A percentile compares a stretch with the other conserved stretches of the same genome.
These are phyloP conservation scores for Salpingoeca rosetta DNA, from an alignment of 78 protist genomes.

Conservation along the genomic window DNA sequence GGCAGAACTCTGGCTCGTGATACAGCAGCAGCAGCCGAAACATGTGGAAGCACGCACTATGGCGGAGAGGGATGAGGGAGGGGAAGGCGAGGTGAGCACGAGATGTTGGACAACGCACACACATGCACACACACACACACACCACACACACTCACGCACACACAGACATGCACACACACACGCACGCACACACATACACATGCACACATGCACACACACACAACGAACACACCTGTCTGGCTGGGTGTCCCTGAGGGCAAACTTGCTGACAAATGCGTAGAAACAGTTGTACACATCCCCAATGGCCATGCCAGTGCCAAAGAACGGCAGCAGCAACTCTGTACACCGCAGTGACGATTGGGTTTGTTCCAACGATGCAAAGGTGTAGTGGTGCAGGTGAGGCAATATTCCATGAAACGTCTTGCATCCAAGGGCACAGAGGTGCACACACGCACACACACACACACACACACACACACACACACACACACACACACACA, in stretches of 20 bases:
- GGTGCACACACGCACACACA: not conserved
- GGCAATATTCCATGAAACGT: too few species aligned
- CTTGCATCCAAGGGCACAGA: too few species aligned
- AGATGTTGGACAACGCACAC: not conserved
- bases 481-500: not conserved
- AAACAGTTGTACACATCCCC: too few species aligned
- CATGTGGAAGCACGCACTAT: not conserved
- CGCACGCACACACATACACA: not conserved
- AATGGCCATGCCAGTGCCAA: too few species aligned
- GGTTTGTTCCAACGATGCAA: too few species aligned
- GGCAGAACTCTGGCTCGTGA: not conserved
- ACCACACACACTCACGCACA: not conserved
- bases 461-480: not conserved
- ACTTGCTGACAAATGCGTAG: too few species aligned
- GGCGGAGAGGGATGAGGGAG: not conserved
- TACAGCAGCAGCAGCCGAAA: not conserved
- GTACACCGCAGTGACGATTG: too few species aligned
- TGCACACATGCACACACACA: not conserved
- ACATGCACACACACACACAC: not conserved
- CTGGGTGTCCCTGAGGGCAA: too few species aligned
- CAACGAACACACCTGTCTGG: too few species aligned
- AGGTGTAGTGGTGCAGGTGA: too few species aligned
- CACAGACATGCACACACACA: not conserved
- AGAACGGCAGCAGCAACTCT: too few species aligned
- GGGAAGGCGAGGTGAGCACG: not conserved